A percentile compares a stretch with the other conserved stretches of the same genome.
phyloP scores from a whole-genome alignment of 2,329 filamentous ascomycete species.

The Aspergillus unguis region DNA sequence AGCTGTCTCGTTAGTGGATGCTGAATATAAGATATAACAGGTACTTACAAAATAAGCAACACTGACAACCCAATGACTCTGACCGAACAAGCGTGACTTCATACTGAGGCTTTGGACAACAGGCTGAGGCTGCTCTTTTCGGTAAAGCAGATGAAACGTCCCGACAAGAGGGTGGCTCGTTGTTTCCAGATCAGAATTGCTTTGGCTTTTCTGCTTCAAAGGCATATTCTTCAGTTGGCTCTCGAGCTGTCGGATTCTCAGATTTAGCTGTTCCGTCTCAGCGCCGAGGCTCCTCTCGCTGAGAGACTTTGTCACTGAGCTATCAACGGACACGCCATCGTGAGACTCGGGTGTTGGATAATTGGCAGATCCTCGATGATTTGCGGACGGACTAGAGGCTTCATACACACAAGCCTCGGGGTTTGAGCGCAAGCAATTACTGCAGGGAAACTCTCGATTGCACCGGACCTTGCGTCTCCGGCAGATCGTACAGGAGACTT shows the following conservation, averaged over 20 bases:
- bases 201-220: neutral
- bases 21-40: neutral
- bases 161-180: neutral
- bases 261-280: neutral
- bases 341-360: neutral
- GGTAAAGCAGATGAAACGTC: neutral
- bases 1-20: slow-evolving; percentile 11
- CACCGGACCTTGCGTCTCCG: slow-evolving; percentile 1
- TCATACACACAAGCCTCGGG: neutral
- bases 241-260: neutral
- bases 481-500: neutral
- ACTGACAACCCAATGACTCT: slow-evolving; percentile 1
- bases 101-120: neutral
- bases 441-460: slow-evolving; percentile 1
- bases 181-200: neutral
- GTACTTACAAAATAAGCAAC: neutral
- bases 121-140: neutral
- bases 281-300: neutral
- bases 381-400: neutral
- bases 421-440: slow-evolving; percentile 1
- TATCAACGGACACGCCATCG: no score
- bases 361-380: neutral
- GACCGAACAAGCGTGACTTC: neutral
- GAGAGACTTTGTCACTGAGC: neutral
- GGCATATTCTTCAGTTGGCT: neutral